These are phyloP conservation scores for Scedosporium aurantiacum DNA, from an alignment of 2,329 filamentous ascomycete genomes.

Conservation along the genomic window DNA sequence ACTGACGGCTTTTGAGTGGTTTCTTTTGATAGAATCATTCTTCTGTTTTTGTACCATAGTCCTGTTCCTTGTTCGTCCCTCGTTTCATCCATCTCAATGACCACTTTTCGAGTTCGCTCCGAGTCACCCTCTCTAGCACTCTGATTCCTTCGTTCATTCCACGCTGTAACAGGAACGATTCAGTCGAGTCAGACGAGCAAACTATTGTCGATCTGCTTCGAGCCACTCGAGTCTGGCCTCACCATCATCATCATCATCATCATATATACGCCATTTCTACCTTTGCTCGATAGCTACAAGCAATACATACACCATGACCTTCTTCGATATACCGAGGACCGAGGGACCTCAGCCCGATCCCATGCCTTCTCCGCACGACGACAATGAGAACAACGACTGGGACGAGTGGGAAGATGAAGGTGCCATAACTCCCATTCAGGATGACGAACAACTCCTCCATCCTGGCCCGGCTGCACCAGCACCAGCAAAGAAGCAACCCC, in stretches of 20 bases:
- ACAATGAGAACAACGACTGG: slow-evolving; percentile 26
- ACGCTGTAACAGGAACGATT: no score
- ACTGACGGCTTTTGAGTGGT: background rate
- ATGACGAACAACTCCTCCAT: slow-evolving; percentile 22
- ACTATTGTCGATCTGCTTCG: background rate
- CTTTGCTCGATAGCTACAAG: background rate
- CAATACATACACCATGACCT: background rate
- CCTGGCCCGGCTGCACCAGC: slow-evolving; percentile 8
- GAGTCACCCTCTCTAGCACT: no score
- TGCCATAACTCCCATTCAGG: slow-evolving; percentile 17
- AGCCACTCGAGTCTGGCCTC: background rate
- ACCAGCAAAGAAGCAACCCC: slow-evolving; percentile 6
- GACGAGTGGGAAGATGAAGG: slow-evolving; percentile 42
- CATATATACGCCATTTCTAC: background rate
- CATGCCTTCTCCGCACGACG: background rate
- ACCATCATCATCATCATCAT: background rate
- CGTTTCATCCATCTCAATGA: background rate
- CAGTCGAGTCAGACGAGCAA: no score
- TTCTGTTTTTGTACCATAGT: background rate
- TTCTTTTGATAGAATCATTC: background rate
- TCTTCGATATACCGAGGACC: slow-evolving; percentile 2
- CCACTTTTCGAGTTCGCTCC: background rate
- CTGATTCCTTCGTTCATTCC: no score
- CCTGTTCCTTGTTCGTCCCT: background rate
- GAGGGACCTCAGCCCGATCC: background rate